Evolutionary conservation across 1,284 basidiomycete genomes (phyloP), one percentile per base, ranked within the genome.

Genomic region (Kalmanozyma brasiliensis): DNA sequence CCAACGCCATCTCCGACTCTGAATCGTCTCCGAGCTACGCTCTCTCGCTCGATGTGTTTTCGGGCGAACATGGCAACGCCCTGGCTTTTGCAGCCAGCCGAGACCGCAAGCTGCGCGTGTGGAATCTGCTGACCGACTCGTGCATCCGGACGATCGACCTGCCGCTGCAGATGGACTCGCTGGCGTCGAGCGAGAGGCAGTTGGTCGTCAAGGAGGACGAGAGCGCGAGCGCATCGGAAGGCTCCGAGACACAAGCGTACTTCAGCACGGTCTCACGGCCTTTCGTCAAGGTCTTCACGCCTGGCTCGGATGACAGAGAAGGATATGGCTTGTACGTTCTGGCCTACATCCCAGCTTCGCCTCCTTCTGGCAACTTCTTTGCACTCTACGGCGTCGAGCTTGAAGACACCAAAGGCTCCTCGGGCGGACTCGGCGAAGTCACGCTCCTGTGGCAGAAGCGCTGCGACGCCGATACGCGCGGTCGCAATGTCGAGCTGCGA

Each of bases 71-170:
- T 8, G 68, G 61, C 35, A 61, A 52, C 11, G 60, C 74, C 29
- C 47, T 77, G 41, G 78, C 73, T 2, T 76, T 79, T 17, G 64
- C 71, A 24, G 70, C 73, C 16, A 76, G 75, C 36, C 60, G 71
- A 13, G 79, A 81, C 44, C 74, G 78, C 36, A 78, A 77, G 57
- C 61, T 81, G 33, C 64, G 79, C 8, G 69, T 78, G 11, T 81
- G 79, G 79, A 78, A 76, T 38, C 49, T 81, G 14, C 43, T 64
- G 29, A 70, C 73, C n/a, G 78, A 79, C 30, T 65, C 68, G 11
- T 77, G 78, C 53, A 58, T 81, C 19, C 74, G 76, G 30, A 74
- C 69, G 24, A 52, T 79, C 48, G 76, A 73, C 26, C 67, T 81
- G 11, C 79, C 55, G 4, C 30, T 62, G 26, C 58, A 61, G 37